These are phyloP conservation scores for Didymella segeticola DNA, from an alignment of 2,329 filamentous ascomycete species.

Conservation along the genomic window DNA sequence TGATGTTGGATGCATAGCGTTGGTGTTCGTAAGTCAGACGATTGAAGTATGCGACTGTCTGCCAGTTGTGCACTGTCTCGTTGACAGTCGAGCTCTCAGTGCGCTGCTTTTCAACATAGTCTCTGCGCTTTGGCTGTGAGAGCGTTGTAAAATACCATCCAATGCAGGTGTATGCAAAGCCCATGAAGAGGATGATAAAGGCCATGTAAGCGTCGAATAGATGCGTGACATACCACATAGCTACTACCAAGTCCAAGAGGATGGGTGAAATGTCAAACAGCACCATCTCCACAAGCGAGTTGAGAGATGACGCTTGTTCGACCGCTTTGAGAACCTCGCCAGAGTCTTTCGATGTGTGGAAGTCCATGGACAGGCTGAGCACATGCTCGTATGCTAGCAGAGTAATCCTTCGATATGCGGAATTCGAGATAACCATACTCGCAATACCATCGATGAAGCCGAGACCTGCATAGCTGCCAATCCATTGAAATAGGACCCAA, in stretches of 20 bases:
- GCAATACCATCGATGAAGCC: constrained; percentile 58
- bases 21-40: constrained; percentile 60
- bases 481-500: constrained; percentile 56
- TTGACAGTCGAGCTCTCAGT: constrained; percentile 62
- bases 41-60: constrained; percentile 67
- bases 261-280: constrained; percentile 68
- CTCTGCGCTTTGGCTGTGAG: constrained; percentile 50
- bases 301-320: constrained; percentile 67
- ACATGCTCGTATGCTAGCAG: constrained; percentile 70
- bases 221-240: constrained; percentile 65
- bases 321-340: constrained; percentile 70
- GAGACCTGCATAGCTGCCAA: constrained; percentile 61
- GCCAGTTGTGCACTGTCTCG: constrained; percentile 66
- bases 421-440: constrained; percentile 63
- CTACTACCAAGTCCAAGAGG: constrained; percentile 66
- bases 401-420: constrained; percentile 64
- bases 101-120: constrained; percentile 54
- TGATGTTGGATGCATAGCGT: constrained; percentile 54
- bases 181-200: constrained; percentile 48
- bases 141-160: constrained; percentile 54
- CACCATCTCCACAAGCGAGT: constrained; percentile 65
- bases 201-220: constrained; percentile 66
- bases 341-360: constrained; percentile 70
- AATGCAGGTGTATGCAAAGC: constrained; percentile 59
- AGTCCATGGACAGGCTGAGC: constrained; percentile 73